Percentiles rank a stretch among this genome's conserved stretches.
These are phyloP conservation scores for Tylopilus plumbeoviolaceoides DNA, from an alignment of 768 basidiomycete genomes.

Conservation along the genomic window DNA sequence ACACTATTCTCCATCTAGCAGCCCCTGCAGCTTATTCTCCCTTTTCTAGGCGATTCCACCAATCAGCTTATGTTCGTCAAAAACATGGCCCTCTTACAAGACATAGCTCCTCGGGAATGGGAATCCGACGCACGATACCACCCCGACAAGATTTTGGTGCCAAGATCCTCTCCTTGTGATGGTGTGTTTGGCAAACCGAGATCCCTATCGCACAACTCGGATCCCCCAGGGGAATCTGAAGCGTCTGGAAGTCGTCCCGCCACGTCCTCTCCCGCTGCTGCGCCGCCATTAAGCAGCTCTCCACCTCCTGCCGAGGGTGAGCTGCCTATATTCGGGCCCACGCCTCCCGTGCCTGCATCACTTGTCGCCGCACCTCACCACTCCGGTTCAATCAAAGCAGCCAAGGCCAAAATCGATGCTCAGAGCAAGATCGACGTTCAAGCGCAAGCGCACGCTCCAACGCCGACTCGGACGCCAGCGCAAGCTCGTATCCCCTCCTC, in stretches of 20 bases:
- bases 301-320: slow-evolving; percentile 12
- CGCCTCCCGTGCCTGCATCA: neutral
- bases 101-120: slow-evolving; percentile 1
- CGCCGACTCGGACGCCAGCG: slow-evolving; percentile 22
- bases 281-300: slow-evolving; percentile 31
- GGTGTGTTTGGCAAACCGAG: slow-evolving; percentile 34
- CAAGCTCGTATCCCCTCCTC: slow-evolving; percentile 55
- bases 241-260: neutral
- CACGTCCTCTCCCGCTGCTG: slow-evolving; percentile 14
- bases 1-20: neutral
- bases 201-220: slow-evolving; percentile 25
- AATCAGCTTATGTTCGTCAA: slow-evolving; percentile 18
- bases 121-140: neutral
- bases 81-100: slow-evolving; percentile 20
- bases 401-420: slow-evolving; percentile 15
- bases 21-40: neutral
- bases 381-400: slow-evolving; percentile 10
- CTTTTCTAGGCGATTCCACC: slow-evolving; percentile 3
- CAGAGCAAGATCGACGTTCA: neutral
- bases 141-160: neutral
- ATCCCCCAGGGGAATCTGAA: slow-evolving; percentile 15
- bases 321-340: neutral
- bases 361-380: neutral
- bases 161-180: neutral
- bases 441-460: neutral